Conservation (phyloP, 1,284 basidiomycete genomes). For the Lentinula novae-zelandiae region DNA sequence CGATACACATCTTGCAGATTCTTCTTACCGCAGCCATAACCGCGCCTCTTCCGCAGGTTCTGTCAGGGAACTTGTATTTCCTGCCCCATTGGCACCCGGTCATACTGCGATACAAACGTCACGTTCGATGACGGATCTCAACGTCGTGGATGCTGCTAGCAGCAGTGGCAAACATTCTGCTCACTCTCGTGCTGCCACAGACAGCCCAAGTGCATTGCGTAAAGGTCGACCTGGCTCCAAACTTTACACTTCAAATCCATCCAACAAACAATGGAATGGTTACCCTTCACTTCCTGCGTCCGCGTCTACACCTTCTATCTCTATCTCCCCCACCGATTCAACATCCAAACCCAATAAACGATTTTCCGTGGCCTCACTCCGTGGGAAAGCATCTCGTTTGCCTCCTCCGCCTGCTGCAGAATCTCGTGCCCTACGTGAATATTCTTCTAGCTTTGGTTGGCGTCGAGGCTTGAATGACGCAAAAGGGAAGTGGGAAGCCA, state of each 20-base stretch:
- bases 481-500: background rate
- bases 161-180: background rate
- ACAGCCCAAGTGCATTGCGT: background rate
- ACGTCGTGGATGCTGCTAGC: background rate
- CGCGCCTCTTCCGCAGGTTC: slow-evolving; percentile 7
- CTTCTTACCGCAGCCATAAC: background rate
- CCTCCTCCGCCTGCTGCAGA: background rate
- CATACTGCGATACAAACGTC: background rate
- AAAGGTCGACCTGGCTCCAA: background rate
- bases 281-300: background rate
- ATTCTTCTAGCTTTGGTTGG: slow-evolving; percentile 10
- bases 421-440: slow-evolving; percentile 3
- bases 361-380: background rate
- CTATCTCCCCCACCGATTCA: background rate
- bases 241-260: background rate
- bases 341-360: background rate
- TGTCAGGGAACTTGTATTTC: slow-evolving; percentile 9
- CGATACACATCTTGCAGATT: background rate
- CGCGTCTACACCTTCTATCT: background rate
- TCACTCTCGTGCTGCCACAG: background rate
- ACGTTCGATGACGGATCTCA: background rate
- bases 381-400: background rate
- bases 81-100: background rate
- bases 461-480: background rate
- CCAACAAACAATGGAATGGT: background rate